phyloP scores from a whole-genome alignment of 2,329 filamentous ascomycete genomes.

The Apiospora marii region DNA sequence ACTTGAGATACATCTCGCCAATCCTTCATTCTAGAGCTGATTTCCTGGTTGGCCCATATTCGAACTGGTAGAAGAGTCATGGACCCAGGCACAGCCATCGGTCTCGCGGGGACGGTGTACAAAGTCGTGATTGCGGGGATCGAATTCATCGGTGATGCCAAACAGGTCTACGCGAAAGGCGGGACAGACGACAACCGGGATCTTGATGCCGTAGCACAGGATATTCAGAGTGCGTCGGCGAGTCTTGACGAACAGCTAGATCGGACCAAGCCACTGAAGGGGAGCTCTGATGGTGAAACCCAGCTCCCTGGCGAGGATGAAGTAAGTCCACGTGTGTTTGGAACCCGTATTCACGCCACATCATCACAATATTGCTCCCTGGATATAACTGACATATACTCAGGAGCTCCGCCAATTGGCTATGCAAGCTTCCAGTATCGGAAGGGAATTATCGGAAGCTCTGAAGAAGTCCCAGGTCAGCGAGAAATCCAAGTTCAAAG shows the following conservation, averaged over 20 bases:
- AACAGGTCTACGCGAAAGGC: slow-evolving; percentile 35
- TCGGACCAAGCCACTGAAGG: neutral
- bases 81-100: slow-evolving; percentile 32
- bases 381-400: neutral
- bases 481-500: slow-evolving; percentile 33
- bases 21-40: neutral
- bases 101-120: slow-evolving; percentile 31
- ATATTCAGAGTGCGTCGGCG: slow-evolving; percentile 30
- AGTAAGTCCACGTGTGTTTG: no score
- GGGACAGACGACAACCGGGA: slow-evolving; percentile 32
- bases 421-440: slow-evolving; percentile 31
- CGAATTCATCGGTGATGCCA: slow-evolving; percentile 33
- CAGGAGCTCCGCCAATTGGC: slow-evolving; percentile 32
- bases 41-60: neutral
- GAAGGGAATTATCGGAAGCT: slow-evolving; percentile 30
- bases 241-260: slow-evolving; percentile 31
- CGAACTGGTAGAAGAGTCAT: neutral
- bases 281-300: neutral
- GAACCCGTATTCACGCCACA: no score
- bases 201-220: slow-evolving; percentile 28
- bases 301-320: slow-evolving; percentile 23
- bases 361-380: no score
- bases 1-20: no score
- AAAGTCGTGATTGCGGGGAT: slow-evolving; percentile 34
- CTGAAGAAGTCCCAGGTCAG: slow-evolving; percentile 27